A percentile compares a stretch with the other conserved stretches of the same genome.
These are phyloP conservation scores for Hymenoscyphus linearis DNA, from an alignment of 2,329 filamentous ascomycete species.

Conservation along the genomic window DNA sequence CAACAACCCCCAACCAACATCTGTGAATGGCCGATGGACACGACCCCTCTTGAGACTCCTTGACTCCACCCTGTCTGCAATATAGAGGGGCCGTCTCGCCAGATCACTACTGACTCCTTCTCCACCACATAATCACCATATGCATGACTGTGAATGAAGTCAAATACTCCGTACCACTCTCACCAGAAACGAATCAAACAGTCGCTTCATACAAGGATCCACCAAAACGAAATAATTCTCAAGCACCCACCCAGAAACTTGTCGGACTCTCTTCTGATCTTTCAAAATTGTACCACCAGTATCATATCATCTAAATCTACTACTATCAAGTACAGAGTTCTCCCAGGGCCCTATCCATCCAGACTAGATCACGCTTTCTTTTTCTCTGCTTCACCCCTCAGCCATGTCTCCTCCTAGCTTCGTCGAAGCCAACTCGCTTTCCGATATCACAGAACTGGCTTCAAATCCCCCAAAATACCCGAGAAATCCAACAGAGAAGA, in stretches of 20 bases:
- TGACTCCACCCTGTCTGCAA: neutral
- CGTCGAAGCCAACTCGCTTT: constrained; percentile 78
- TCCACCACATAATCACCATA: neutral
- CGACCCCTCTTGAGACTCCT: neutral
- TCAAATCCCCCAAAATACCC: constrained; percentile 84
- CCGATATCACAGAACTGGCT: constrained; percentile 72
- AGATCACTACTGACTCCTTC: neutral
- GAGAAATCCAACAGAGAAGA: constrained; percentile 64
- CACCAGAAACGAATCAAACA: too few relatives aligned
- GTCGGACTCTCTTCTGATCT: too few relatives aligned
- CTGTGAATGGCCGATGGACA: neutral
- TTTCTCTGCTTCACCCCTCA: neutral
- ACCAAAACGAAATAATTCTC: too few relatives aligned
- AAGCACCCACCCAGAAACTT: too few relatives aligned
- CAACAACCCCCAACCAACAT: neutral
- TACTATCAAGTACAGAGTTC: too few relatives aligned
- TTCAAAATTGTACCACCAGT: too few relatives aligned
- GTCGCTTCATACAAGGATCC: too few relatives aligned
- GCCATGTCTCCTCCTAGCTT: neutral
- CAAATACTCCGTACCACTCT: too few relatives aligned
- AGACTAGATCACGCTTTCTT: neutral
- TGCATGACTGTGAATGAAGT: too few relatives aligned
- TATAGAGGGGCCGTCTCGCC: neutral
- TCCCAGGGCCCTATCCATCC: neutral
- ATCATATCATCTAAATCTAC: too few relatives aligned